Conservation (phyloP, 1,284 basidiomycete genomes). For the Trichosporon ovoides region DNA sequence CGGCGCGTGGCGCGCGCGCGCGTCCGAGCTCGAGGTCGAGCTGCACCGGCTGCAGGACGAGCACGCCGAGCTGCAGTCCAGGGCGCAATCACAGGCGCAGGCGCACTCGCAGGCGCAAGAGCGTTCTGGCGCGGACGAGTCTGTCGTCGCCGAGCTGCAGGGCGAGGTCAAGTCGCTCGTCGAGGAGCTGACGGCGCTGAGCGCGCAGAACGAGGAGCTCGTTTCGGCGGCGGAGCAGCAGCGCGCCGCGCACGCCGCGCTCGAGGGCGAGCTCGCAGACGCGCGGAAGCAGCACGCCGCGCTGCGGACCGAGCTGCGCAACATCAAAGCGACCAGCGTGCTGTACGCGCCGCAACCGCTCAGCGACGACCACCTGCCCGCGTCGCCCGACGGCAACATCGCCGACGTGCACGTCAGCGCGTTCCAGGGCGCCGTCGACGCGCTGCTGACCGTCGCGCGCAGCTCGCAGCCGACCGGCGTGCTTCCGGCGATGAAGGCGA, state of each 20-base stretch:
- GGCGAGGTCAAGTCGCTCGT: slow-evolving; percentile 81
- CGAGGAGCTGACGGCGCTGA: slow-evolving; percentile 73
- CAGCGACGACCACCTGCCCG: slow-evolving; percentile 75
- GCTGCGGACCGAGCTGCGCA: slow-evolving; percentile 88
- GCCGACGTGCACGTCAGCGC: slow-evolving; percentile 85
- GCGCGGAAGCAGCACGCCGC: slow-evolving; percentile 92
- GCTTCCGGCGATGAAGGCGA: slow-evolving; percentile 84
- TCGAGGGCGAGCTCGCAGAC: slow-evolving; percentile 77
- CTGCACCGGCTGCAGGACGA: slow-evolving; percentile 38
- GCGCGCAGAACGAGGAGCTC: slow-evolving; percentile 82
- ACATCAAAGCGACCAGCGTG: slow-evolving; percentile 66
- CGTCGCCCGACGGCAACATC: slow-evolving; percentile 80
- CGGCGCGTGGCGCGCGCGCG: slow-evolving; percentile 64
- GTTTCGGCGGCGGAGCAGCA: slow-evolving; percentile 79
- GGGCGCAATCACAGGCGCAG: no score
- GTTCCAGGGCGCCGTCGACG: slow-evolving; percentile 86
- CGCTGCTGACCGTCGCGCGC: slow-evolving; percentile 57
- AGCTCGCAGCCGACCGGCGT: slow-evolving; percentile 84
- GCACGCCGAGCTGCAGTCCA: slow-evolving; percentile 10
- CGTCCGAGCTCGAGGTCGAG: slow-evolving; percentile 68
- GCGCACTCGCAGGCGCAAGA: no score
- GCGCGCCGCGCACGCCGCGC: slow-evolving; percentile 65
- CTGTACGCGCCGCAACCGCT: slow-evolving; percentile 59
- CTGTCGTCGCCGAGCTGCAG: slow-evolving; percentile 71
- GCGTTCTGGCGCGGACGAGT: slow-evolving; percentile 21